Conservation (phyloP, 2,329 filamentous ascomycete genomes). For the Cytospora mali region DNA sequence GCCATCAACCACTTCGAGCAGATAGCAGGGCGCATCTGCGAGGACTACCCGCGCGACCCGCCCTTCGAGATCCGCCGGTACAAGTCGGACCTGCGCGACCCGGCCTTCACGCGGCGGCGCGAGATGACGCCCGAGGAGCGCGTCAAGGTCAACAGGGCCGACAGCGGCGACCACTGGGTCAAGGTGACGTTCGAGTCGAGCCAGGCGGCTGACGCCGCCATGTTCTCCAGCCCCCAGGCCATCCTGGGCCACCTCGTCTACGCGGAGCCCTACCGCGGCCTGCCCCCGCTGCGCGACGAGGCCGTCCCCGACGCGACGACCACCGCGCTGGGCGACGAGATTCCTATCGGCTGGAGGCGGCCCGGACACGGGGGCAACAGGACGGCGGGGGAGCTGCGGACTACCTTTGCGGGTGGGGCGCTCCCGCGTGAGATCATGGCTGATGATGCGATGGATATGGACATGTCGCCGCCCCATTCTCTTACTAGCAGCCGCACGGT, state of each 20-base stretch:
- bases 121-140: conserved; percentile 73
- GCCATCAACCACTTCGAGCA: conserved; percentile 87
- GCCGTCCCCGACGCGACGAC: conserved; percentile 58
- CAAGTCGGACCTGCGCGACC: conserved; percentile 73
- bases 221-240: conserved; percentile 70
- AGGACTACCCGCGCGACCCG: conserved; percentile 90
- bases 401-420: conserved; percentile 40
- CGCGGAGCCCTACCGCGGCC: conserved; percentile 69
- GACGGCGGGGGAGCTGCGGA: conserved; percentile 35
- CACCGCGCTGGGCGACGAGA: conserved; percentile 33
- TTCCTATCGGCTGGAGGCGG: conserved; percentile 33
- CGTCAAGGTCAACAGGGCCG: conserved; percentile 76
- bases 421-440: conserved; percentile 33
- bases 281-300: conserved; percentile 65
- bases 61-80: conserved; percentile 70
- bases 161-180: conserved; percentile 89
- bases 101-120: conserved; percentile 66
- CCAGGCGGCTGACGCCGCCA: conserved; percentile 69
- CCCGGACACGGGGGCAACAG: conserved; percentile 28
- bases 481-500: conserved; percentile 58
- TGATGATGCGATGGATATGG: conserved; percentile 36
- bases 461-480: conserved; percentile 47
- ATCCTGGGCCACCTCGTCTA: conserved; percentile 72
- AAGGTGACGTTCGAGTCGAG: conserved; percentile 79
- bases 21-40: conserved; percentile 83